Percentiles rank a stretch among this genome's conserved stretches.
phyloP scores from a whole-genome alignment of 208 protist species.

The Herpetomonas samuelpessoai region DNA sequence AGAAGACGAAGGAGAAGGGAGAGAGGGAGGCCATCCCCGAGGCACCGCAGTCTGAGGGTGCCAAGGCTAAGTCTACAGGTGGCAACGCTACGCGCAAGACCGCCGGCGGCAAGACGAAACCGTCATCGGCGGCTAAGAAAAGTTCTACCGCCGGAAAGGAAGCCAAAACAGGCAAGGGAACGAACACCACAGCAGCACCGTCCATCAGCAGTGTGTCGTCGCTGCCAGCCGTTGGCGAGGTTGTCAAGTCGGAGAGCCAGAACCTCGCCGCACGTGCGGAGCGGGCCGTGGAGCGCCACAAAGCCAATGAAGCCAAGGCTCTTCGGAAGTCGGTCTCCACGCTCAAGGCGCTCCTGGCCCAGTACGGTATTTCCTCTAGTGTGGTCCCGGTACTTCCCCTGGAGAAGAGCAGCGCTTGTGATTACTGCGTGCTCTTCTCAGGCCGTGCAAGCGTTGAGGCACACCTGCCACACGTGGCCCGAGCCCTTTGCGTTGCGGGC shows the following conservation, averaged over 20 bases:
- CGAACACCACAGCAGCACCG: background rate
- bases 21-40: background rate
- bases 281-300: conserved; percentile 2
- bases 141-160: too few species aligned
- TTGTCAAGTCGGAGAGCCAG: background rate
- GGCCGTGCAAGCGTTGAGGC: conserved; percentile 7
- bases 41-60: too few species aligned
- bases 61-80: background rate
- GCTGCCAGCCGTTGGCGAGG: too few species aligned
- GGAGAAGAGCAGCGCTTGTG: conserved; percentile 19
- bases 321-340: conserved; percentile 1
- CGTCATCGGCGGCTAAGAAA: too few species aligned
- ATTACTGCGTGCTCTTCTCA: conserved; percentile 34
- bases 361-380: conserved; percentile 6
- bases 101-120: background rate
- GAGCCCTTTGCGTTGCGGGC: background rate
- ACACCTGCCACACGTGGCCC: background rate
- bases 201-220: background rate
- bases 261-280: background rate
- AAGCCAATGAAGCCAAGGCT: conserved; percentile 8
- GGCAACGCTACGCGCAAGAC: too few species aligned
- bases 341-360: conserved; percentile 3
- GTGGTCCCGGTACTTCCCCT: conserved; percentile 9
- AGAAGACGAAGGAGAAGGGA: background rate
- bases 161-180: background rate